Evolutionary conservation across 2,329 filamentous ascomycete species (phyloP), one percentile per base, ranked within the genome.

Genomic region (Endocalyx cinctus): DNA sequence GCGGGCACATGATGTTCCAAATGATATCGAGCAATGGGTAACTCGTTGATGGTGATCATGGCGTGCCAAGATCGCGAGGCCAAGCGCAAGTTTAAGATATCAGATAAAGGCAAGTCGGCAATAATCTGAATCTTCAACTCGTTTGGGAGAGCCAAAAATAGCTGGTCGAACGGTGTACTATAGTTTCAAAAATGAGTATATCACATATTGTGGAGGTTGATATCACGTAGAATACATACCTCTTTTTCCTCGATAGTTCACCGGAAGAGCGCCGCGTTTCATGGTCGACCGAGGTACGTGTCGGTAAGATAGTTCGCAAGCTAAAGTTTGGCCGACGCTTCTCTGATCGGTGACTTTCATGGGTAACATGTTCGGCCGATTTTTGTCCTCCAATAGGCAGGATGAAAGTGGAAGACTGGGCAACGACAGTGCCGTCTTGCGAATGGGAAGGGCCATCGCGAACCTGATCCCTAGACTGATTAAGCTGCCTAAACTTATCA

Each of bases 81-180:
- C 17, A 73, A 54, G 39, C 78, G 71, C 15, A 82, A 62, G 39
- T 68, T 78, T 19, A 82, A 62, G 12, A 82, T 62, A 38, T 79
- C 76, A 19, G 72, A 72, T 23, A 82, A 64, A 1, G 78, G 74
- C 17, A 82, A 61, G 2, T 69, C 69, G 3, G 74, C 68, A 31
- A 82, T 71, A 42, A 82, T 72, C 47, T 81, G 74, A 16, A 79
- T 68, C 52, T 81, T 77, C 28, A 82, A 57, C 54, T 82, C 78
- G 38, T 69, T 76, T 3, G 78, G 78, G 5, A 82, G 58, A 18
- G 59, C 61, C 15, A 72, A 59, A 41, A 82, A 79, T n/a, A 77
- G 62, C 31, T 74, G 66, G 37, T 76, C 70, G 27, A 80, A 69
- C 2, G 71, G 64, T 5, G 67, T 38, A 38, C 66, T 65, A 36